Base-by-base conservation (phyloP, 345 rosid genomes). In the Salix suchowensis region DNA sequence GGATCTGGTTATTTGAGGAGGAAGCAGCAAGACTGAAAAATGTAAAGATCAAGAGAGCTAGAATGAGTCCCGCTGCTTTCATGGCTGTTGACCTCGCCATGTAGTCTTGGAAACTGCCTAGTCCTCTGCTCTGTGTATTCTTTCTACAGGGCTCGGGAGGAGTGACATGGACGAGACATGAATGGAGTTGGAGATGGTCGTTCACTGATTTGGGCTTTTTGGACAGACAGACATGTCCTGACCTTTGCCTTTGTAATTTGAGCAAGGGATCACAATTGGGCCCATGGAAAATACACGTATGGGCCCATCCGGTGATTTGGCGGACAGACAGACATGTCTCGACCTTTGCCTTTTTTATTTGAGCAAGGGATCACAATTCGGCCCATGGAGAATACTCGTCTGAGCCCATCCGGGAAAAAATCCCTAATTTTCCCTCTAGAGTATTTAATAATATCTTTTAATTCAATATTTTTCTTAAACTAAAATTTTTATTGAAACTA, bases 1-100 rank as follows among this genome's bases (percentile, higher is more conserved):
- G 87, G 82, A 94, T 88, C 77, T 86, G 84, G 52, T 85, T 87
- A 76, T 87, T 78, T 37, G 76, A 86, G 40, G 94, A 85, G 30
- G 74, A 52, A 34, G 82, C 77, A 44, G 84, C 54, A 40, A 84
- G 44, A 1, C 85, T 76, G 69, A 92, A 74, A 48, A 87, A 76
- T 5, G 81, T 24, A 39, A 87, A 14, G 58, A 87, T 52, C n/a
- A 77, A 9, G 74, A 94, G 75, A 73, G 69, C 4, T 24, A 86
- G 76, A 72, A 84, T 58, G 15, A 50, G 65, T 50, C 82, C 73
- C n/a, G 77, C 82, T 78, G 79, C 83, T 61, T 81, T 90, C 96
- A 88, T 89, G 77, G 76, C 37, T 30, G 32, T 75, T 68, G 83
- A 55, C 44, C 55, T 7, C 68, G 64, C 64, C 64, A 58, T 58